Base-by-base conservation (phyloP, 805 yeast species). In the Kuraishia ogatae region DNA sequence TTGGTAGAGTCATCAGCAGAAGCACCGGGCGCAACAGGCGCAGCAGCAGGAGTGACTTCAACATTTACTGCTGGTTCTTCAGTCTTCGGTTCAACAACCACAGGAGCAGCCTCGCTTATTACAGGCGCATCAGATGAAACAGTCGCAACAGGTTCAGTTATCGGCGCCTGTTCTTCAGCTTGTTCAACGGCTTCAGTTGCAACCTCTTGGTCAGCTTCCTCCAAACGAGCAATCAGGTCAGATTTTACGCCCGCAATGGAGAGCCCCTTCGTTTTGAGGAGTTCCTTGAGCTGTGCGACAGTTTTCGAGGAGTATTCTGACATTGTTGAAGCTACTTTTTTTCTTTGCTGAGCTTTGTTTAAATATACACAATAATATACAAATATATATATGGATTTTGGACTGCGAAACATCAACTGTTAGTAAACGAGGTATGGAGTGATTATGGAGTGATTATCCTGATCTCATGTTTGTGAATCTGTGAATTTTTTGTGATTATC, bases 221-320 rank as follows among this genome's bases (percentile, higher is more conserved):
- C 80, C 58, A 87, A 72, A 62, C 94, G 78, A 17, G 79, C 79
- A 55, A 87, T 73, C 61, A 87, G 72, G 53, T 90, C 97, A 49
- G 86, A 83, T 69, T 93, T 93, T 62, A 89, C 84, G 22, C 98
- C 98, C 47, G 80, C 80, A 5, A 76, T 74, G 1, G 94, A 68
- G 53, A 93, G 78, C 1, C 85, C 87, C 58, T 84, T 83, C 22
- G 77, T 70, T 62, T 85, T 85, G 62, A 93, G 78, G 55, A 81
- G 64, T 58, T 87, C 96, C 67, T 89, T 92, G 69, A 93, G 78
- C 73, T 91, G 96, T 20, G 85, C 83, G 53, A 91, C 97, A 2
- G 92, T 85, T 59, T 21, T 49, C 19, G 51, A 20, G 10, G 51
- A 22, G 35, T 22, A 49, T n/a, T 49, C 51, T 19, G 51, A n/a